Base-by-base conservation (phyloP, 129 eudicot species). In the Artemisia annua region DNA sequence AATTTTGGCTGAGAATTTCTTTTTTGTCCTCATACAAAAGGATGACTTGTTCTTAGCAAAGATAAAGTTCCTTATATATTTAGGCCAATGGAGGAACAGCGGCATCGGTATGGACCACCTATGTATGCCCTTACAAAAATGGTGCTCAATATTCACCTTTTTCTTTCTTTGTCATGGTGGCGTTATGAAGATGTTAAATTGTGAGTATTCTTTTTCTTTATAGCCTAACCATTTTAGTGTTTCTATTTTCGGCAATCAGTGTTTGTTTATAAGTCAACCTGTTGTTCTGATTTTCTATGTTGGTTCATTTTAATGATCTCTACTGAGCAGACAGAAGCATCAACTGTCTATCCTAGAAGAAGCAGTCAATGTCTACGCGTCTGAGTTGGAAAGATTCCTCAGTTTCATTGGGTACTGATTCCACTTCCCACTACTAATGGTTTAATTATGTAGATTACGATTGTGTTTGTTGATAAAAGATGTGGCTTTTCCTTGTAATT, bases 31-130 rank as follows among this genome's bases (percentile, higher is more conserved):
- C 46, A 7, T 39, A 39, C 46, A 7, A 39, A 39, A 39, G 46
- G 46, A 39, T 39, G 46, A 39, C 46, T 39, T 39, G 46, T 39
- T 39, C 46, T 39, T 7, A 11, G n/a, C 26, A 48, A 9, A 71
- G 78, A 51, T 24, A 20, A 58, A 44, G 39, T 67, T 69, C 30
- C 2, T 56, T 70, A 12, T 73, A 63, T 69, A 35, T 57, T 26
- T 80, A 92, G 97, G 84, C 97, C 96, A 66, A 92, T 92, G 97
- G 97, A 92, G 79, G 97, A 92, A 82, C 97, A 92, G 67, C 83
- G 97, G 63, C 85, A 81, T 15, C 89, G 97, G 19, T 92, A 92
- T 76, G 97, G 97, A 72, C 96, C 96, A 43, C 89, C 96, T 76
- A 71, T 92, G 73, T 92, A 92, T 75, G 85, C 86, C 83, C 97